Evolutionary conservation across 805 yeast genomes (phyloP), one percentile per base, ranked within the genome.

Genomic region (Priceomyces carsonii): DNA sequence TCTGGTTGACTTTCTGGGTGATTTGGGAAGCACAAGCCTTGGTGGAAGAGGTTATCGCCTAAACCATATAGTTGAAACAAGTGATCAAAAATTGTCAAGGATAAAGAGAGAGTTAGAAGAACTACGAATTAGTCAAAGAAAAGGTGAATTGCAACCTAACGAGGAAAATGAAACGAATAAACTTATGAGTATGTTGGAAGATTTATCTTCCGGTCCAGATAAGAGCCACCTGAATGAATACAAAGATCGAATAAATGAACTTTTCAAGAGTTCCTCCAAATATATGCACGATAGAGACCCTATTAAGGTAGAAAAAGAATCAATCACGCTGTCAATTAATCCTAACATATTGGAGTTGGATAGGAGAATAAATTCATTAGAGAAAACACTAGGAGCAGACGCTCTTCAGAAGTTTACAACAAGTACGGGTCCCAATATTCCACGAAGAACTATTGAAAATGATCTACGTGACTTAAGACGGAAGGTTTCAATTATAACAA

Each of bases 41-140:
- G 45, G 45, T 4, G 39, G 37, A 6, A 43, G 42, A 15, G 70
- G 70, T 8, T 61, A 55, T 32, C 39, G 35, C 10, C 43, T 53
- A 19, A 20, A 22, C 8, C 37, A 35, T 10, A 51, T 53, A 8
- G 53, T 47, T 17, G 77, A 73, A 42, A 62, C 73, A 0, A 43
- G 46, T 14, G 64, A 51, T 21, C 71, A 69, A 49, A 63, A 57
- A 39, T 33, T 73, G 22, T 55, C 55, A 6, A 41, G 77, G 27
- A 61, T 72, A 18, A 44, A 55, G 5, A 45, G 53, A 8, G 78
- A 73, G 38, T 39, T 73, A 26, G 53, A 53, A n/a, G 73, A 67
- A 36, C 38, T 70, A 2, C 46, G 55, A 30, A 36, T 45, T 4
- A 51, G 43, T 13, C 36, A 48, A 18, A 21, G 20, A 25, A 16